These are phyloP conservation scores for Trichaptum fuscoviolaceum DNA, from an alignment of 768 basidiomycete species.

Conservation along the genomic window DNA sequence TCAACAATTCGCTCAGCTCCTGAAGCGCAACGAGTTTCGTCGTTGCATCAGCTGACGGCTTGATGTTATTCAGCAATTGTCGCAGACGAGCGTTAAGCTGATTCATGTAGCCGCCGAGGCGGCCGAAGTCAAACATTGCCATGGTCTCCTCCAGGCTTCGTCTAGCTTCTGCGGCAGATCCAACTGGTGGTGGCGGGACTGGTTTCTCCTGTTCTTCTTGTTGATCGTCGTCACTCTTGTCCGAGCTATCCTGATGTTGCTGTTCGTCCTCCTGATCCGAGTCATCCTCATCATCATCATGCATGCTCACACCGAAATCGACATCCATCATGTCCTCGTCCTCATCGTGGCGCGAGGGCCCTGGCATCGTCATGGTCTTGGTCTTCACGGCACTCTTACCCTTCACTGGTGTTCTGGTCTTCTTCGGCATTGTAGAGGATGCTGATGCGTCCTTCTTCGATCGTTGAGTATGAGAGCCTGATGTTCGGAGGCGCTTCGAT, in stretches of 20 bases:
- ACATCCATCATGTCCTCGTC: slow-evolving; percentile 76
- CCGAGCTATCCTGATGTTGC: slow-evolving; percentile 25
- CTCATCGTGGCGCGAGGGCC: slow-evolving; percentile 64
- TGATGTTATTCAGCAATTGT: slow-evolving; percentile 86
- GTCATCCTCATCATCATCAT: slow-evolving; percentile 44
- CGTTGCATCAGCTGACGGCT: slow-evolving; percentile 75
- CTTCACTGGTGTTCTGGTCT: slow-evolving; percentile 53
- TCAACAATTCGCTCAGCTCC: slow-evolving; percentile 90
- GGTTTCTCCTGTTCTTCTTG: slow-evolving; percentile 9
- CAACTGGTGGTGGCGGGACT: slow-evolving; percentile 27
- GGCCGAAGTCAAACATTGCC: slow-evolving; percentile 83
- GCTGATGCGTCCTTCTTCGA: slow-evolving; percentile 42
- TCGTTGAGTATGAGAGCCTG: slow-evolving; percentile 59
- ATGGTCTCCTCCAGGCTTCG: slow-evolving; percentile 26
- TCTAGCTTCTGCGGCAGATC: slow-evolving; percentile 58
- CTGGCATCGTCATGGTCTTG: slow-evolving; percentile 46
- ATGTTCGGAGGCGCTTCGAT: slow-evolving; percentile 60
- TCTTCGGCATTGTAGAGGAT: slow-evolving; percentile 65
- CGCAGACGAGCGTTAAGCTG: slow-evolving; percentile 84
- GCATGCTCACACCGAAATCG: slow-evolving; percentile 39
- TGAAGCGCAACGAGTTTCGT: slow-evolving; percentile 86
- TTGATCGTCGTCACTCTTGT: slow-evolving; percentile 22
- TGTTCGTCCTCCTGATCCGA: slow-evolving; percentile 37
- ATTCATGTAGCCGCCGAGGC: slow-evolving; percentile 90
- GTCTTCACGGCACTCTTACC: slow-evolving; percentile 44